These are phyloP conservation scores for Amphicarpaea edgeworthii DNA, from an alignment of 306 rosid species.

Conservation along the genomic window DNA sequence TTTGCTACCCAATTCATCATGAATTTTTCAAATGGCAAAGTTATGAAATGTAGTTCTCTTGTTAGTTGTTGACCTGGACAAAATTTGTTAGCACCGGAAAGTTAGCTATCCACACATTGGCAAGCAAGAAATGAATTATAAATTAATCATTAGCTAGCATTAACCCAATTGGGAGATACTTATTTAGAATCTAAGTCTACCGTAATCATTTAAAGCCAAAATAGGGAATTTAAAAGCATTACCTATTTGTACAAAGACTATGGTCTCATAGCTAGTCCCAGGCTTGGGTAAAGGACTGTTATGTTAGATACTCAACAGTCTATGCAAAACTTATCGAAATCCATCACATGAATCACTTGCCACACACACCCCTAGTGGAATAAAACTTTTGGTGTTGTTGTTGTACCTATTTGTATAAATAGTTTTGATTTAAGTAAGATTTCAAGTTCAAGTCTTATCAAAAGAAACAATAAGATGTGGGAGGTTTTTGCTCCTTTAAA, in stretches of 20 bases:
- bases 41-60: slow-evolving; percentile 2
- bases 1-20: not conserved
- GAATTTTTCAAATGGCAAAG: not conserved
- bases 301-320: not conserved
- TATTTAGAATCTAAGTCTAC: not conserved
- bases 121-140: not conserved
- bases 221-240: not conserved
- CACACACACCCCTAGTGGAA: not conserved
- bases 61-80: not conserved
- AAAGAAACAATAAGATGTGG: not conserved
- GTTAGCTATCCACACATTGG: not conserved
- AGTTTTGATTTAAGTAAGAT: no score
- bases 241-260: not conserved
- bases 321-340: not conserved
- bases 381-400: no score
- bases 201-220: slow-evolving; percentile 17
- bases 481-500: not conserved
- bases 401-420: no score
- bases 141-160: not conserved
- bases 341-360: not conserved
- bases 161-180: not conserved
- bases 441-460: no score
- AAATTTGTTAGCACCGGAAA: not conserved
- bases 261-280: not conserved
- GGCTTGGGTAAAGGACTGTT: not conserved